A percentile compares a stretch with the other conserved stretches of the same genome.
Conservation (phyloP, 768 basidiomycete species). For the Suillus lakei region DNA sequence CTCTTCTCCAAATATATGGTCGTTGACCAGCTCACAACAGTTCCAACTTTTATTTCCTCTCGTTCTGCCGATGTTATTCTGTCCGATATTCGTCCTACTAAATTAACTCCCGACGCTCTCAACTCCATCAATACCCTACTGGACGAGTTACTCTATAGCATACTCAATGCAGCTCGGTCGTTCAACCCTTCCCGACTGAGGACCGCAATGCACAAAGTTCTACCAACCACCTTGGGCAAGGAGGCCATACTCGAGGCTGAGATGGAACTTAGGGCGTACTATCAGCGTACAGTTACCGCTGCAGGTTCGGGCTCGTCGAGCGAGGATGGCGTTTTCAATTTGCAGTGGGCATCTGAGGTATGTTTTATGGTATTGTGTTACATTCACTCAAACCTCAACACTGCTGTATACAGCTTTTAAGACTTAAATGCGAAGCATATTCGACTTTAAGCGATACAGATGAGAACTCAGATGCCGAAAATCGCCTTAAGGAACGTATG, state of each 20-base stretch:
- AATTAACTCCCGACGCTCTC: slow-evolving; percentile 80
- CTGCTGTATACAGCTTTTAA: slow-evolving; percentile 58
- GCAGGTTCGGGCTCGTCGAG: slow-evolving; percentile 30
- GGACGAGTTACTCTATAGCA: slow-evolving; percentile 81
- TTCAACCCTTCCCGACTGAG: slow-evolving; percentile 77
- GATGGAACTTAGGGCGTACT: slow-evolving; percentile 88
- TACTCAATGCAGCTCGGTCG: slow-evolving; percentile 69
- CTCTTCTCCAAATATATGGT: slow-evolving; percentile 6
- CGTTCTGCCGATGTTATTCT: slow-evolving; percentile 91
- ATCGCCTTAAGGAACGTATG: slow-evolving; percentile 67
- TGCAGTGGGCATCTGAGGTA: slow-evolving; percentile 82
- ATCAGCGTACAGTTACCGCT: slow-evolving; percentile 66
- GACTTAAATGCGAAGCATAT: slow-evolving; percentile 88
- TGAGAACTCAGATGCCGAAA: slow-evolving; percentile 72
- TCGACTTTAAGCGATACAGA: slow-evolving; percentile 83
- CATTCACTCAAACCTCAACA: background rate
- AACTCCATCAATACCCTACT: slow-evolving; percentile 77
- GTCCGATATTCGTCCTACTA: slow-evolving; percentile 91
- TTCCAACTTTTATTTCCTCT: slow-evolving; percentile 79
- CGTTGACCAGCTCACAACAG: slow-evolving; percentile 30
- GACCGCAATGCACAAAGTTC: slow-evolving; percentile 67
- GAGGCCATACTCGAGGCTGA: slow-evolving; percentile 93
- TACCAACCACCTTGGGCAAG: slow-evolving; percentile 86
- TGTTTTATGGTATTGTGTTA: slow-evolving; percentile 13
- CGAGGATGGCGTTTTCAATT: slow-evolving; percentile 66